These are phyloP conservation scores for Hypoxylon rickii DNA, from an alignment of 495 filamentous ascomycete genomes.

Conservation along the genomic window DNA sequence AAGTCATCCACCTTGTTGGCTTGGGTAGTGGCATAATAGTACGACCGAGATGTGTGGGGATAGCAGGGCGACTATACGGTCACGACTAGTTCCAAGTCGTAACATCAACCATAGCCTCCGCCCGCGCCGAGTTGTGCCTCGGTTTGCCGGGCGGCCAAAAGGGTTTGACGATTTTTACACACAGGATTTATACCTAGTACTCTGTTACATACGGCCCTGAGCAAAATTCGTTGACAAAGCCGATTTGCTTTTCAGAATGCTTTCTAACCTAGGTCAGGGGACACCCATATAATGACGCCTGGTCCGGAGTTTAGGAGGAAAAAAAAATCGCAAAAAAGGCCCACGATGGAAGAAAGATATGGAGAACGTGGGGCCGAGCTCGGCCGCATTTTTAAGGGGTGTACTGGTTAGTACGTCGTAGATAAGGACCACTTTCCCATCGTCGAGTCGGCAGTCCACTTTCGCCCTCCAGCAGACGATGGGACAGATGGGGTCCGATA, in stretches of 20 bases:
- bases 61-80: constrained; percentile 22
- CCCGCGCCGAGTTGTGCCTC: constrained; percentile 13
- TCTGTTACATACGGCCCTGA: too few species aligned
- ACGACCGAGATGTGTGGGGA: constrained; percentile 37
- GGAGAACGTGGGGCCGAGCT: constrained; percentile 34
- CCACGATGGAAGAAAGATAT: constrained; percentile 32
- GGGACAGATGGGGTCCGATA: constrained; percentile 32
- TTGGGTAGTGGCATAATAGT: constrained; percentile 33
- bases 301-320: constrained; percentile 14
- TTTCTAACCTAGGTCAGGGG: background rate
- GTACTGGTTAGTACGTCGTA: constrained; percentile 23
- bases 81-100: too few species aligned
- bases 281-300: constrained; percentile 27
- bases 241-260: background rate
- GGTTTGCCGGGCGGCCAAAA: constrained; percentile 5
- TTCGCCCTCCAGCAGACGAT: constrained; percentile 15
- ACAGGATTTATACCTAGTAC: too few species aligned
- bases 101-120: constrained; percentile 7
- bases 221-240: too few species aligned
- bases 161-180: too few species aligned
- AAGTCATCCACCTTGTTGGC: constrained; percentile 33
- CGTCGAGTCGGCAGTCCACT: constrained; percentile 26
- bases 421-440: constrained; percentile 34
- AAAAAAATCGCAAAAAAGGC: constrained; percentile 15
- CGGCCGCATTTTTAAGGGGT: constrained; percentile 24